Base-by-base conservation (phyloP, 192 early-diverging fungal species). In the Chytriomyces sp. region DNA sequence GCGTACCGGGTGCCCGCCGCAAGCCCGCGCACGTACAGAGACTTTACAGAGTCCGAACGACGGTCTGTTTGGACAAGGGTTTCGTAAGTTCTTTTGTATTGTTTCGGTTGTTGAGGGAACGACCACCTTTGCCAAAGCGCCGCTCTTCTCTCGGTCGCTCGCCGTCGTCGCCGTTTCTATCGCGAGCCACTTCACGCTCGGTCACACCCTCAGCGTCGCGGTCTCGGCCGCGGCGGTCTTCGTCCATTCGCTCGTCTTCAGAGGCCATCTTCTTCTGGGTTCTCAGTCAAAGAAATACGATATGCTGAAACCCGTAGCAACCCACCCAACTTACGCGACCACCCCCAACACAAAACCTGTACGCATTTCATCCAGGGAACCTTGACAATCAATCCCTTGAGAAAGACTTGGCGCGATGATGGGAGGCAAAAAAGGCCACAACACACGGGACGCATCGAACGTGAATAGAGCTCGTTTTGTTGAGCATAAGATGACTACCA, bases 21-120 rank as follows among this genome's bases (percentile, higher is more conserved):
- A 14, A 82, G 64, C 0, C 81, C 81, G 30, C 81, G 74, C 34
- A 82, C 73, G 57, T 76, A 82, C 40, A 82, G 70, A 17, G 75
- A 75, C 19, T 65, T 41, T 17, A 81, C 76, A 40, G 53, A 41
- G 59, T 77, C 75, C 44, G 38, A 25, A 25, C 63, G 52, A 59
- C 60, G 72, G 56, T 65, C 56, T 30, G 59, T n/a, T n/a, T n/a
- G n/a, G n/a, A n/a, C 31, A 14, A 8, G 60, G 8, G 55, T 8
- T 57, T 26, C 26, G 14, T 19, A 8, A 28, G 8, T 57, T 57
- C 7, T 8, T 26, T 57, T 57, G 8, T 57, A 12, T 57, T 57
- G 55, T 57, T 57, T 28, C 26, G 19, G 8, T 12, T 57, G 6
- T 57, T n/a, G n/a, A n/a, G n/a, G n/a, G n/a, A n/a, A n/a, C n/a